phyloP scores from a whole-genome alignment of 2,329 filamentous ascomycete genomes.

The Ophiostoma pallidulum region DNA sequence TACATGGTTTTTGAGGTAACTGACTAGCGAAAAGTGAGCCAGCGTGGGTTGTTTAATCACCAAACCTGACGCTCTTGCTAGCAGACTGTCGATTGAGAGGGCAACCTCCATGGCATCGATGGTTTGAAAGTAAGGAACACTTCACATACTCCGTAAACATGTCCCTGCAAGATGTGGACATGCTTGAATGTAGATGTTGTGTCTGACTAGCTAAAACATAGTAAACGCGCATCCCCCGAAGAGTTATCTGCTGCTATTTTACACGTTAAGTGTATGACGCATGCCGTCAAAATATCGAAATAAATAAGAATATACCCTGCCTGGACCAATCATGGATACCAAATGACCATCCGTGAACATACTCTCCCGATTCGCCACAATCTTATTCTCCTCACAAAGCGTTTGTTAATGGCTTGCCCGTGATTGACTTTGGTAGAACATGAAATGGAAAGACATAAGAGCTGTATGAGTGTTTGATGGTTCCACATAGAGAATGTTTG shows the following conservation, averaged over 20 bases:
- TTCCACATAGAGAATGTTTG: background rate
- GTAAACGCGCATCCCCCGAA: background rate
- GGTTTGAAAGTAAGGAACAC: conserved; percentile 87
- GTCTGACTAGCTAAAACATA: conserved; percentile 4
- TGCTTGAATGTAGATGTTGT: background rate
- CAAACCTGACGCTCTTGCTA: conserved; percentile 53
- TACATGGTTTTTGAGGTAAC: conserved; percentile 82
- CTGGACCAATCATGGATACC: background rate
- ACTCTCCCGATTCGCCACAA: background rate
- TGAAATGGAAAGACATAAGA: background rate
- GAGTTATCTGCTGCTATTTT: conserved; percentile 9
- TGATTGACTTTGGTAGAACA: background rate
- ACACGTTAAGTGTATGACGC: conserved; percentile 10
- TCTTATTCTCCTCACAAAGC: background rate
- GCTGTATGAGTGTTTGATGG: too few species aligned
- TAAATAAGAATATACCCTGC: conserved; percentile 6
- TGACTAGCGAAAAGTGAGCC: conserved; percentile 76
- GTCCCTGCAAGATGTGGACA: background rate
- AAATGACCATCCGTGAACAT: too few species aligned
- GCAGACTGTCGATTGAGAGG: conserved; percentile 66
- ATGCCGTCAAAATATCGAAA: conserved; percentile 10
- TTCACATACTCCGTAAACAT: background rate
- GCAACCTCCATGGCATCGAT: conserved; percentile 51
- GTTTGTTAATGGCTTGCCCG: background rate
- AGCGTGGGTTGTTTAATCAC: conserved; percentile 36